Conservation (phyloP, 2,329 filamentous ascomycete species). For the Nothophaeocryptopus gaeumannii region DNA sequence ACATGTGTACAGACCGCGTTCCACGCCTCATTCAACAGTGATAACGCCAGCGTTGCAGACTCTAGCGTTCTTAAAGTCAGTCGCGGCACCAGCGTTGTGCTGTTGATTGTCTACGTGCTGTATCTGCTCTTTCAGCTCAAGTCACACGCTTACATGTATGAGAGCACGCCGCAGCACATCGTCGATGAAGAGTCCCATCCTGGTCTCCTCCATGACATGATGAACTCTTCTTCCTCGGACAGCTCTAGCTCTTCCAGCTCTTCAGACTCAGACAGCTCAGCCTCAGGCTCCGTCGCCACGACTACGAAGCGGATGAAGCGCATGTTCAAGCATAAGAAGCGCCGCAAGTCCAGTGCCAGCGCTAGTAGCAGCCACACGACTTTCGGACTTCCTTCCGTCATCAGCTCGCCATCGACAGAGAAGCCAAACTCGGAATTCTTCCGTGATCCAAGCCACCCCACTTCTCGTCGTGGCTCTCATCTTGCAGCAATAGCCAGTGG, state of each 20-base stretch:
- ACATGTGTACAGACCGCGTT: slow-evolving; percentile 68
- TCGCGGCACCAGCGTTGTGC: slow-evolving; percentile 81
- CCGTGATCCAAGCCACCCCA: slow-evolving; percentile 32
- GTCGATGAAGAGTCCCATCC: slow-evolving; percentile 90
- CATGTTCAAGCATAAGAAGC: slow-evolving; percentile 67
- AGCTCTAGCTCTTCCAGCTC: slow-evolving; percentile 46
- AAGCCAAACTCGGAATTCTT: slow-evolving; percentile 39
- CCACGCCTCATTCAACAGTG: slow-evolving; percentile 70
- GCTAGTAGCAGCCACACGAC: slow-evolving; percentile 61
- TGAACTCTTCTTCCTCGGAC: slow-evolving; percentile 61
- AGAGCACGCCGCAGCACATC: slow-evolving; percentile 85
- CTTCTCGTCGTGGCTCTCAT: slow-evolving; percentile 37
- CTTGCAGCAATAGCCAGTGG: slow-evolving; percentile 47
- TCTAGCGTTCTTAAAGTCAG: slow-evolving; percentile 75
- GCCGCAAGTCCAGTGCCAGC: slow-evolving; percentile 75
- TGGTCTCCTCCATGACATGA: slow-evolving; percentile 75
- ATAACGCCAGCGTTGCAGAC: slow-evolving; percentile 56
- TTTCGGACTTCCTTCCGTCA: slow-evolving; percentile 39
- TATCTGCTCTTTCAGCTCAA: slow-evolving; percentile 90
- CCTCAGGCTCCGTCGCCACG: slow-evolving; percentile 57
- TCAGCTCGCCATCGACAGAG: slow-evolving; percentile 44
- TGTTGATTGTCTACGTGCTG: slow-evolving; percentile 76
- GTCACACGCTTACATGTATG: slow-evolving; percentile 87
- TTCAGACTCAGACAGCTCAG: slow-evolving; percentile 65
- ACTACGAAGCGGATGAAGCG: slow-evolving; percentile 70